Base-by-base conservation (phyloP, 75 land plant species). In the Ceratopteris richardii region DNA sequence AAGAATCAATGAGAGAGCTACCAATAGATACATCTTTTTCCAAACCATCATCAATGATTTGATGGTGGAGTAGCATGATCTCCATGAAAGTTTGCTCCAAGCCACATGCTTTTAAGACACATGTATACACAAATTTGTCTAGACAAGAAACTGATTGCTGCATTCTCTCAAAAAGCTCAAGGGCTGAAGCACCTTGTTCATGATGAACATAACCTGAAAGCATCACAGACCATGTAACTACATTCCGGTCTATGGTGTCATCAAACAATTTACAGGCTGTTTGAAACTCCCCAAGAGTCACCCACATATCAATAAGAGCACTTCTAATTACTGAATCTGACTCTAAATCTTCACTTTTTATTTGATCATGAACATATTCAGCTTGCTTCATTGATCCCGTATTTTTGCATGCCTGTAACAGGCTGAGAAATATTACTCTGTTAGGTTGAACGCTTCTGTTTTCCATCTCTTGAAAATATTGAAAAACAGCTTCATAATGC, bases 1-100 rank as follows among this genome's bases (percentile, higher is more conserved):
- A 82, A 73, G 77, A 66, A 36, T 61, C 77, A 29, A 82, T 67
- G 25, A 79, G 59, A 2, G 82, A 67, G 64, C 82, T 79, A 1
- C 74, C 77, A 19, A 67, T 70, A 70, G 66, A 74, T 0, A 79
- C 74, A 66, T 74, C 74, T 27, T 47, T 25, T 43, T 71, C 68
- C 23, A 79, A 50, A 4, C 82, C 2, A 46, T n/a, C 50, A 5
- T 18, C 17, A 3, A 14, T 21, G 2, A 46, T 46, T 18, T n/a
- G 22, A 17, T 21, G 2, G 22, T 46, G 50, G 17, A 46, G 22
- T 21, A 46, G 22, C 50, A 46, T 46, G 18, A 17, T 17, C 17
- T 46, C 50, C 2, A 21, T 2, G 3, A 46, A 5, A 5, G 22
- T 3, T 21, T 21, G 18, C 17, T n/a, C 50, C 18, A 4, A 2